Evolutionary conservation across 75 land plant genomes (phyloP).

Genomic region (Chamaecyparis obtusa): DNA sequence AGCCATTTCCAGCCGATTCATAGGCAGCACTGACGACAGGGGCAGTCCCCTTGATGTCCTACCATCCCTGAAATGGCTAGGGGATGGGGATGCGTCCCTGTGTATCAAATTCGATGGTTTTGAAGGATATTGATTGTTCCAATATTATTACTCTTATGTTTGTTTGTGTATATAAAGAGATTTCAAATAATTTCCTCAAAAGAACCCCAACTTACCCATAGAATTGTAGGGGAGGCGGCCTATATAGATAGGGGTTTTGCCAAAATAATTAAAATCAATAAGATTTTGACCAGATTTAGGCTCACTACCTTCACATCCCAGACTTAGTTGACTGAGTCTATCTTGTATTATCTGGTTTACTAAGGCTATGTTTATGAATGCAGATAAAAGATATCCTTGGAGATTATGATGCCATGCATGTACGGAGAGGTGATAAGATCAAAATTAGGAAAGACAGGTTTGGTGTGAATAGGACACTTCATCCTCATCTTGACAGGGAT

Average conservation of each 20-base stretch:
- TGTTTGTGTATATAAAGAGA: background rate
- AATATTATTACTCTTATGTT: background rate
- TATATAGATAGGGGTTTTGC: no score
- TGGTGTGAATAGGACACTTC: constrained; percentile 61
- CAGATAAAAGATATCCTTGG: constrained; percentile 67
- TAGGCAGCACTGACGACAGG: no score
- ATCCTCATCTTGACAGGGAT: constrained; percentile 88
- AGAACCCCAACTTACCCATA: no score
- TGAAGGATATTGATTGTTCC: background rate
- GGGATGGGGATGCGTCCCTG: no score
- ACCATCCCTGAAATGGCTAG: no score
- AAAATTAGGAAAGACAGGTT: constrained; percentile 78
- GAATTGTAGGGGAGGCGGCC: no score
- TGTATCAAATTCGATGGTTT: background rate
- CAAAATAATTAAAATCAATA: no score
- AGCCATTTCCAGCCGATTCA: no score
- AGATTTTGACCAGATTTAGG: background rate
- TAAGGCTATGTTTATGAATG: constrained; percentile 2
- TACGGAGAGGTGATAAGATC: constrained; percentile 85
- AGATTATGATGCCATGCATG: constrained; percentile 95
- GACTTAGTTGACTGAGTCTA: background rate
- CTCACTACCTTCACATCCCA: background rate
- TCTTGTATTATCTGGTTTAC: background rate
- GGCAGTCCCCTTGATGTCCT: no score
- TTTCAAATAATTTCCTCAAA: background rate